Conservation (phyloP, 257 asterid genomes). For the Solanum medicagineum region DNA sequence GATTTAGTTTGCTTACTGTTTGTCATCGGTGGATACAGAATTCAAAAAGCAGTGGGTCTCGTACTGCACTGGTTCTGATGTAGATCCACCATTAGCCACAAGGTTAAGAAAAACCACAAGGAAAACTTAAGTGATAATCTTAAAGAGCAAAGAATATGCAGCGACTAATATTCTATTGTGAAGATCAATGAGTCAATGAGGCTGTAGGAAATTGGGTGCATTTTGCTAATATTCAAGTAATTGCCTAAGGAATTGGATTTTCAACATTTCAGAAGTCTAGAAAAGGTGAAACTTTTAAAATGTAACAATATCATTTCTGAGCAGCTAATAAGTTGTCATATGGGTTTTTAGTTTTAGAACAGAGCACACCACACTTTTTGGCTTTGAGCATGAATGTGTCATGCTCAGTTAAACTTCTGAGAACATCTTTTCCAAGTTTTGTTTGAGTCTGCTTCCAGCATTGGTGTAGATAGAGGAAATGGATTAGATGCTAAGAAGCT, state of each 20-base stretch:
- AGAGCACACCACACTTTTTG: background rate
- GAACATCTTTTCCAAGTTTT: background rate
- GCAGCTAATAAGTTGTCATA: background rate
- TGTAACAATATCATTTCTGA: background rate
- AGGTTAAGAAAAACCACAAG: background rate
- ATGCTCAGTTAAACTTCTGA: background rate
- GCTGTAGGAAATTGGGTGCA: background rate
- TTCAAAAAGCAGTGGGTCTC: background rate
- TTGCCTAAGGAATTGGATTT: background rate
- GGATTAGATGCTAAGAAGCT: background rate
- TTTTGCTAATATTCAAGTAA: background rate
- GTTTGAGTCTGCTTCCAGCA: background rate
- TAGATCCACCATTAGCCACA: background rate
- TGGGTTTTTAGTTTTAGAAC: background rate
- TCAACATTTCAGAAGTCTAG: background rate
- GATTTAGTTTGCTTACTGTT: background rate
- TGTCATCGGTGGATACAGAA: background rate
- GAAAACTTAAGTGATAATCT: background rate
- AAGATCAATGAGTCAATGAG: background rate
- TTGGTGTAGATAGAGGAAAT: background rate
- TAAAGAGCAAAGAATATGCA: background rate
- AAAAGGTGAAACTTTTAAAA: background rate
- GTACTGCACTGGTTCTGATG: background rate
- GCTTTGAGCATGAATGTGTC: background rate
- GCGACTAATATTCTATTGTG: background rate